phyloP scores from a whole-genome alignment of 148 eudicot genomes.

The Rhododendron simsii region DNA sequence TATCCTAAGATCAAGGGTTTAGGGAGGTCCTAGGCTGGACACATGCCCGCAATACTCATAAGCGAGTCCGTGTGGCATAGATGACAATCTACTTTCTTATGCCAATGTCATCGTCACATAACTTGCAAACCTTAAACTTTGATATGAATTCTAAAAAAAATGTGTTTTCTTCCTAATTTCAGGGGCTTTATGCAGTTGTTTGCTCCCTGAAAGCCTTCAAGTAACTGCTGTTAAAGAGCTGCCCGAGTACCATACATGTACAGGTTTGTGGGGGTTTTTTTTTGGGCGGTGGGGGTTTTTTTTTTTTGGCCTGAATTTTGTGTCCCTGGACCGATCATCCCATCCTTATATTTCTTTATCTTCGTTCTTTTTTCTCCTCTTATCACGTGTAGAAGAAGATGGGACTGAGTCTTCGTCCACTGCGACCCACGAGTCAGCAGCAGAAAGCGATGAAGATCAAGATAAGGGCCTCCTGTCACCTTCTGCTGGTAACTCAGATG shows the following conservation, averaged over 20 bases:
- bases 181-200: constrained; percentile 81
- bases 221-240: constrained; percentile 62
- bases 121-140: not conserved
- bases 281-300: no score
- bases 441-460: constrained; percentile 46
- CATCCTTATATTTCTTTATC: not conserved
- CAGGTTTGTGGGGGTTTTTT: constrained; percentile 30
- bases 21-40: not conserved
- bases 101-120: not conserved
- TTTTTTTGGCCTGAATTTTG: not conserved
- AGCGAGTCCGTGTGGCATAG: not conserved
- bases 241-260: constrained; percentile 61
- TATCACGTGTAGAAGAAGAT: constrained; percentile 34
- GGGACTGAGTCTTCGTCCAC: constrained; percentile 41
- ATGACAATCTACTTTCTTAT: not conserved
- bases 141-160: not conserved
- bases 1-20: not conserved
- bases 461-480: constrained; percentile 43
- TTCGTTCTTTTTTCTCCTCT: not conserved
- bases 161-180: constrained; percentile 14
- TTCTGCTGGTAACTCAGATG: constrained; percentile 34
- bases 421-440: constrained; percentile 24
- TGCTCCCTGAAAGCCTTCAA: constrained; percentile 90
- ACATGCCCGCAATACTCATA: not conserved
- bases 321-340: not conserved